Conservation (phyloP, 2,329 filamentous ascomycete species). For the Diaporthe citrichinensis region DNA sequence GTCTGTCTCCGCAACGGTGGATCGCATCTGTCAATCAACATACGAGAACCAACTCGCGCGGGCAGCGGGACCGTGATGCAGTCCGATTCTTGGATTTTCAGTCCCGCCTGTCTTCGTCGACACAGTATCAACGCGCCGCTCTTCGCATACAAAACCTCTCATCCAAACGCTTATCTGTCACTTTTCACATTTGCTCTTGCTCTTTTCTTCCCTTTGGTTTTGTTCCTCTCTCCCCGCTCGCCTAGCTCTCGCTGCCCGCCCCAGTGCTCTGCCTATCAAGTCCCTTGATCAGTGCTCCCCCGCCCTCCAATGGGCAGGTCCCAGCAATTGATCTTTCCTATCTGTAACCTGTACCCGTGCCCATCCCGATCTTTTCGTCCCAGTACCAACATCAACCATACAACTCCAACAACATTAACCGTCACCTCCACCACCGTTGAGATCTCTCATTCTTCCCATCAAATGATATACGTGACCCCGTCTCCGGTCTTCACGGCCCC, state of each 20-base stretch:
- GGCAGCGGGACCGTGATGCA: background rate
- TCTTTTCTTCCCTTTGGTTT: conserved; percentile 1
- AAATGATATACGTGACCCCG: background rate
- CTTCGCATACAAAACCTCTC: conserved; percentile 3
- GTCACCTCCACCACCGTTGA: background rate
- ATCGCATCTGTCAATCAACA: conserved; percentile 4
- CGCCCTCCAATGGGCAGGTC: conserved; percentile 6
- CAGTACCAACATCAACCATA: background rate
- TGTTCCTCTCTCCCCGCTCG: background rate
- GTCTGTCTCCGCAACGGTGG: conserved; percentile 14
- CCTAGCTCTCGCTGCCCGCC: conserved; percentile 3
- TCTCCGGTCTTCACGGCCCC: background rate
- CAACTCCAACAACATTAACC: background rate
- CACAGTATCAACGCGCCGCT: background rate
- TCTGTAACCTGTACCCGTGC: background rate
- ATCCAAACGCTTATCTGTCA: conserved; percentile 7
- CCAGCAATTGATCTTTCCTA: background rate
- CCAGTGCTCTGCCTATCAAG: background rate
- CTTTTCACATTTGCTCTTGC: conserved; percentile 23
- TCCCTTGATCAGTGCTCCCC: background rate
- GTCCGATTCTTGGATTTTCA: background rate
- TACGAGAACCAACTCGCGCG: conserved; percentile 1
- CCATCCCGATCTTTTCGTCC: conserved; percentile 10
- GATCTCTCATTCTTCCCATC: background rate
- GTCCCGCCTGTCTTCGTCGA: background rate